A percentile compares a stretch with the other conserved stretches of the same genome.
Evolutionary conservation across 2,329 filamentous ascomycete genomes (phyloP).

Genomic region (Ceratocystis smalleyi): DNA sequence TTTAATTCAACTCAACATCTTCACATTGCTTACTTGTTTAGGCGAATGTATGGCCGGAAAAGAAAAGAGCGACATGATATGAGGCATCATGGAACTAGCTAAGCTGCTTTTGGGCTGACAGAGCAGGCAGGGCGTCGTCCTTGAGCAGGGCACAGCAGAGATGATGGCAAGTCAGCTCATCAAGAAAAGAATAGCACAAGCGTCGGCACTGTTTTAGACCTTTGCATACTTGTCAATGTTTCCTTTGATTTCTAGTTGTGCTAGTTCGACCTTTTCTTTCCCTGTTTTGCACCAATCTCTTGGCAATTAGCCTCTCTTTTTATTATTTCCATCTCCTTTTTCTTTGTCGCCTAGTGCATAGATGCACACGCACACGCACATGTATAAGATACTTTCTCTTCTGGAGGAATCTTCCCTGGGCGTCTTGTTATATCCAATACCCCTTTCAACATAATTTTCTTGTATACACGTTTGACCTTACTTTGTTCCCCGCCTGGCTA

Average conservation of each 20-base stretch:
- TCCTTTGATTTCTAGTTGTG: neutral
- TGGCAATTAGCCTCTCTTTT: neutral
- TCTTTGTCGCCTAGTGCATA: neutral
- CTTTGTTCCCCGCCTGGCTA: neutral
- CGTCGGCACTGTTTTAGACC: neutral
- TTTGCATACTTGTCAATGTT: constrained; percentile 2
- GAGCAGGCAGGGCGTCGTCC: neutral
- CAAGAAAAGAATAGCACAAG: neutral
- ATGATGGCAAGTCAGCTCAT: neutral
- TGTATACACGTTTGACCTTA: neutral
- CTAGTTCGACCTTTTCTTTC: neutral
- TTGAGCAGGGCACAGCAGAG: neutral
- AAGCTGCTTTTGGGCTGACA: neutral
- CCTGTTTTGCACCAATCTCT: neutral
- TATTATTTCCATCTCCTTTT: neutral
- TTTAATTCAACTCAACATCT: constrained; percentile 19
- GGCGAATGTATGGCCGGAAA: neutral
- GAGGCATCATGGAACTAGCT: neutral
- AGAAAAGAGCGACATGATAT: neutral
- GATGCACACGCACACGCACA: neutral
- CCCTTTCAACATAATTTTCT: neutral
- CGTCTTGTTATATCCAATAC: neutral
- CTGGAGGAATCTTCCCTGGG: neutral
- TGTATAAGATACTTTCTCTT: neutral
- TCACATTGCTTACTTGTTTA: constrained; percentile 19